Evolutionary conservation across 345 rosid species (phyloP).

Genomic region (Clausena lansium): DNA sequence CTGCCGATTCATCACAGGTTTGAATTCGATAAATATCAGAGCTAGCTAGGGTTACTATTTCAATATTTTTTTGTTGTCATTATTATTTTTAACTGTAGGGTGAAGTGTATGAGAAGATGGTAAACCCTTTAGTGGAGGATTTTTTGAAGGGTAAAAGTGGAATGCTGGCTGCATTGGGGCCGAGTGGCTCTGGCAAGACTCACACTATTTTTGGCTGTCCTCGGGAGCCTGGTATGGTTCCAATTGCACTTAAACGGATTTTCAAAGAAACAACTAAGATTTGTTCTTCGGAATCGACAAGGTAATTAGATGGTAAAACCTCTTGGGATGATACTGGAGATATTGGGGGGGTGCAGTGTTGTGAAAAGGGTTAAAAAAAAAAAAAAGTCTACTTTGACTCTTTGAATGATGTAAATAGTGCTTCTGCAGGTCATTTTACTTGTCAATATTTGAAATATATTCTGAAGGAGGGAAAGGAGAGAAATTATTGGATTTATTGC

Average conservation of each 20-base stretch:
- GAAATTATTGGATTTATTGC: conserved; percentile 60
- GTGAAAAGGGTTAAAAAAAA: background rate
- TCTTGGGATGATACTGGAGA: background rate
- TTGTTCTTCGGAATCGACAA: conserved; percentile 24
- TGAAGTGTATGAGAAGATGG: conserved; percentile 69
- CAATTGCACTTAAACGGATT: conserved; percentile 57
- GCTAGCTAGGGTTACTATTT: background rate
- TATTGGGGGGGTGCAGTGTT: background rate
- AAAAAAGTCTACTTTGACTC: background rate
- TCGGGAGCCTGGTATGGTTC: conserved; percentile 79
- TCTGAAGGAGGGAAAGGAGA: conserved; percentile 80
- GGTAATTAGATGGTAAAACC: conserved; percentile 34
- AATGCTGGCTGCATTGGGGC: conserved; percentile 87
- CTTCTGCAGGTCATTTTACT: conserved; percentile 47
- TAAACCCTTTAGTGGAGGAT: conserved; percentile 72
- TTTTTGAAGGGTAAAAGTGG: conserved; percentile 72
- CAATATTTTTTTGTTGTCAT: background rate
- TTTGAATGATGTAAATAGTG: background rate
- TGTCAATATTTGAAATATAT: conserved; percentile 80
- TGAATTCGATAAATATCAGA: background rate
- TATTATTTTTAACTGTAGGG: conserved; percentile 27
- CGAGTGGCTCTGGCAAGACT: conserved; percentile 94
- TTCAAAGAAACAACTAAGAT: conserved; percentile 30
- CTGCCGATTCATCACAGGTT: conserved; percentile 72
- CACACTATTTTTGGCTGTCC: conserved; percentile 78